Evolutionary conservation across 2,329 filamentous ascomycete species (phyloP), one percentile per base, ranked within the genome.

Genomic region (Neurospora sp.): DNA sequence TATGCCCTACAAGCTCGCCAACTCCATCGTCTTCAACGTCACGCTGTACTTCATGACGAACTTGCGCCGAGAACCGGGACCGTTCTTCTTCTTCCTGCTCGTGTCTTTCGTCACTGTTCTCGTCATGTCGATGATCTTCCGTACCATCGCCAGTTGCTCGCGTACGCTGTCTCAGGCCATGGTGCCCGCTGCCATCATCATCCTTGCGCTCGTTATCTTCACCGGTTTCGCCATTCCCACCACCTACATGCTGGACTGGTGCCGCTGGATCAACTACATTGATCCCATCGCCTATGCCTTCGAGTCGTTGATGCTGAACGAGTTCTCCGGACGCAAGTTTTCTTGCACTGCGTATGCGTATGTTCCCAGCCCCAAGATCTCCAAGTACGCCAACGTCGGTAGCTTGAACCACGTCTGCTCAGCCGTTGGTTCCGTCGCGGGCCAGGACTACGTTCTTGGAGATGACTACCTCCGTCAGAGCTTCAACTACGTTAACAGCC

Each of bases 1-100:
- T 75, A 81, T 97, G 80, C 94, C 94, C 0, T 93, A 93, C 80
- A 97, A 96, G 79, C 80, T 96, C 9, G 43, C 80, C n/a, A 94
- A 94, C 75, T 81, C 87, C 1, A 85, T 96, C 73, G 81, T 87
- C 4, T 97, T 96, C 84, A 96, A 97, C 78, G 68, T 94, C 39
- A 85, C 88, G 1, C 80, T 97, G 2, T 97, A 97, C 82, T 97
- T 97, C 80, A 90, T 97, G 88, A 91, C 92, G 0, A 91, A 93
- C 73, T 82, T 97, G 38, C 87, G 91, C 69, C 86, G 93, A 68
- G 89, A 91, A 73, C 83, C 91, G 0, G 91, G 90, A 2, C 81
- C 89, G 0, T 97, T 96, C 84, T 97, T 97, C 84, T 91, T 93
- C 81, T 97, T 93, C 85, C 80, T 93, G 70, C 83, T 97, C 68